Evolutionary conservation across 805 yeast species (phyloP).

Genomic region (Lipomyces mesembrius): DNA sequence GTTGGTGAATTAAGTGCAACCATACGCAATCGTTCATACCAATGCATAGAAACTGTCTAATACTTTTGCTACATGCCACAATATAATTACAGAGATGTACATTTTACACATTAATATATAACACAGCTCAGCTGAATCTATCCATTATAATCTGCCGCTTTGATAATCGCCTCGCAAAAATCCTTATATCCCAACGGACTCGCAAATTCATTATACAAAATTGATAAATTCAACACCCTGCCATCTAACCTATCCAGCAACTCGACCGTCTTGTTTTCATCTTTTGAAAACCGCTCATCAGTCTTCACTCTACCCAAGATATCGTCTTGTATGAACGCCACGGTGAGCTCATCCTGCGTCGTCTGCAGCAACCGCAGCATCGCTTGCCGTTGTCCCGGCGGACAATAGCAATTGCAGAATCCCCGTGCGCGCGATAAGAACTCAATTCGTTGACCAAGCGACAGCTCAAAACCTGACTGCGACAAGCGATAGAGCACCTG

Average conservation of each 20-base stretch:
- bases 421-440: slow-evolving; percentile 90
- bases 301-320: slow-evolving; percentile 48
- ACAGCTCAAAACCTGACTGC: slow-evolving; percentile 62
- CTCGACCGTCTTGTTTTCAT: slow-evolving; percentile 50
- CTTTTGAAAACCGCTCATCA: slow-evolving; percentile 50
- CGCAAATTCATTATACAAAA: slow-evolving; percentile 81
- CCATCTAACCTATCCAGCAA: slow-evolving; percentile 62
- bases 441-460: slow-evolving; percentile 77
- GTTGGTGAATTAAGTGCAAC: not conserved
- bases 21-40: not conserved
- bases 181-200: slow-evolving; percentile 88
- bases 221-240: slow-evolving; percentile 71
- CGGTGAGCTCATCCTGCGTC: slow-evolving; percentile 81
- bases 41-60: not conserved
- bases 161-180: slow-evolving; percentile 75
- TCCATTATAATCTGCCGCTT: slow-evolving; percentile 69
- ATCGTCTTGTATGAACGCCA: slow-evolving; percentile 83
- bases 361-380: slow-evolving; percentile 70
- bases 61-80: not conserved
- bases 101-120: slow-evolving; percentile 1
- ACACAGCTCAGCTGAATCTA: not conserved
- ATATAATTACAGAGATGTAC: slow-evolving; percentile 2
- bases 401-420: slow-evolving; percentile 82
- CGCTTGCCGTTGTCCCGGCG: slow-evolving; percentile 75
- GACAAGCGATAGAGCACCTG: slow-evolving; percentile 74